Percentiles rank a stretch among this genome's conserved stretches.
Evolutionary conservation across 1,139 yeast genomes (phyloP).

Genomic region (Hansenula sp.): DNA sequence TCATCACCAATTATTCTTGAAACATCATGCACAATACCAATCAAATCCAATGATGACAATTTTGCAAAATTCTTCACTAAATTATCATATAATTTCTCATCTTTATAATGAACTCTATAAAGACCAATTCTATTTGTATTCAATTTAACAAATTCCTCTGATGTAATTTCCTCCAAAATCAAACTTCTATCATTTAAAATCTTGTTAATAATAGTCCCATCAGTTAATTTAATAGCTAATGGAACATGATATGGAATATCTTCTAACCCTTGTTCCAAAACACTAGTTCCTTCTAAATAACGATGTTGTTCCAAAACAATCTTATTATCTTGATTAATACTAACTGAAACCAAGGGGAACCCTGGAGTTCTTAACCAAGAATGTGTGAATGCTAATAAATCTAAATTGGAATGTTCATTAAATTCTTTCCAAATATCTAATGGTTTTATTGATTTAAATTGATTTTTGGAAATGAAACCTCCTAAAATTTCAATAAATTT

Average conservation of each 20-base stretch:
- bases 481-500: conserved; percentile 35
- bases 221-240: conserved; percentile 37
- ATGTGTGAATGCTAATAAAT: conserved; percentile 27
- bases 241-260: conserved; percentile 41
- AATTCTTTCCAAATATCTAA: conserved; percentile 51
- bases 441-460: conserved; percentile 43
- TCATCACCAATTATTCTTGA: conserved; percentile 24
- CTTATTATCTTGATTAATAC: conserved; percentile 24
- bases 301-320: conserved; percentile 50
- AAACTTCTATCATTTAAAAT: conserved; percentile 46
- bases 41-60: conserved; percentile 24
- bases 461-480: conserved; percentile 35
- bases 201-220: conserved; percentile 34
- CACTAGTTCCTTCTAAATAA: conserved; percentile 28
- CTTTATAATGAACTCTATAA: conserved; percentile 35
- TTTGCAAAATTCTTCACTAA: conserved; percentile 25
- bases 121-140: conserved; percentile 47
- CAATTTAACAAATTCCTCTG: conserved; percentile 29
- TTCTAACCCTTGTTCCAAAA: conserved; percentile 8
- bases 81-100: conserved; percentile 23
- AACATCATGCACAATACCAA: conserved; percentile 28
- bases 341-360: conserved; percentile 47
- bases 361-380: conserved; percentile 62
- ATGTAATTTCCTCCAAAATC: conserved; percentile 27
- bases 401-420: conserved; percentile 29